A percentile compares a stretch with the other conserved stretches of the same genome.
Evolutionary conservation across 1,139 yeast species (phyloP).

Genomic region (Suhomyces wounanorum): DNA sequence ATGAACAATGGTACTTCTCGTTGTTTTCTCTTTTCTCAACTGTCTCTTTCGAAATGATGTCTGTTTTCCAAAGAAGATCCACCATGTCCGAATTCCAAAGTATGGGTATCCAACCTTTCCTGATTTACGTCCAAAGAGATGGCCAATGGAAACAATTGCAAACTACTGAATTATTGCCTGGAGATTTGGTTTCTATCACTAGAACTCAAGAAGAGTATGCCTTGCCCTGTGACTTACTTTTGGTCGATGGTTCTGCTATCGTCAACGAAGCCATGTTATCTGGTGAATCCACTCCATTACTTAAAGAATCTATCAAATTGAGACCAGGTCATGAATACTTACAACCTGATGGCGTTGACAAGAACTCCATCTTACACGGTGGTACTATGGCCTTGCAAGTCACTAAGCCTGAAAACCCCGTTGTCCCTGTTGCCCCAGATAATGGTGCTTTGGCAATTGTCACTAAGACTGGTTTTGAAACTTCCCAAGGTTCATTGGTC

Average conservation of each 20-base stretch:
- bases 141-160: constrained; percentile 67
- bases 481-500: constrained; percentile 95
- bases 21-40: constrained; percentile 90
- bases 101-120: constrained; percentile 95
- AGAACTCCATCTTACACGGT: constrained; percentile 88
- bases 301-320: constrained; percentile 85
- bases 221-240: constrained; percentile 90
- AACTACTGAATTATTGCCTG: constrained; percentile 83
- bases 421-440: constrained; percentile 72
- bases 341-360: constrained; percentile 81
- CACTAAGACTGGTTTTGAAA: constrained; percentile 93
- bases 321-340: constrained; percentile 73
- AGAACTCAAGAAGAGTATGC: constrained; percentile 92
- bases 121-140: constrained; percentile 71
- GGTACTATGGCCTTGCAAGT: constrained; percentile 97
- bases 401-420: constrained; percentile 60
- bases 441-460: constrained; percentile 91
- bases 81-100: constrained; percentile 95
- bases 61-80: constrained; percentile 91
- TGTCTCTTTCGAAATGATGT: constrained; percentile 89
- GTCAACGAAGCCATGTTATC: constrained; percentile 98
- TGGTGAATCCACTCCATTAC: constrained; percentile 96
- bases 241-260: constrained; percentile 86
- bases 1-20: constrained; percentile 96
- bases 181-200: constrained; percentile 84